These are phyloP conservation scores for Fusarium algeriense DNA, from an alignment of 2,329 filamentous ascomycete species.

Conservation along the genomic window DNA sequence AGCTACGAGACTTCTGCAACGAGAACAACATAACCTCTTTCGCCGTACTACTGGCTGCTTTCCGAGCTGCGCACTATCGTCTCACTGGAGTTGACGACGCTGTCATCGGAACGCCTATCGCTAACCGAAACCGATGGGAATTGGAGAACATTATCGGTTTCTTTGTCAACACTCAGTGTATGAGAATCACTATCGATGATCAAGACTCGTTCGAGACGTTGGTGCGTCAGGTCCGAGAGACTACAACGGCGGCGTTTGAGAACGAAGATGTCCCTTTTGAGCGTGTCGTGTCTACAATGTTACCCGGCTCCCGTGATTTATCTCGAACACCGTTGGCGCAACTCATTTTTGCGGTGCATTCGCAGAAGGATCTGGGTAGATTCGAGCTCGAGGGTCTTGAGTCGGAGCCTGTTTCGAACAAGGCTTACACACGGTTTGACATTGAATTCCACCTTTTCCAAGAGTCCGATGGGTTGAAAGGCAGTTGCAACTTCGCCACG, in stretches of 20 bases:
- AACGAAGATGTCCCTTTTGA: constrained; percentile 21
- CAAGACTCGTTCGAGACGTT: constrained; percentile 28
- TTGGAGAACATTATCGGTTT: constrained; percentile 41
- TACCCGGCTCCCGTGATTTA: neutral
- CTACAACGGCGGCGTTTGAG: neutral
- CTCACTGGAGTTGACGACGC: constrained; percentile 44
- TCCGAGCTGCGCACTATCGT: constrained; percentile 45
- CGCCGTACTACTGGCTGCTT: constrained; percentile 41
- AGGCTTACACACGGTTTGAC: constrained; percentile 37
- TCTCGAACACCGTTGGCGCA: constrained; percentile 15
- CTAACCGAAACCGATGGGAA: constrained; percentile 36
- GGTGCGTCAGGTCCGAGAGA: constrained; percentile 25
- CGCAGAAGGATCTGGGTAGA: constrained; percentile 36
- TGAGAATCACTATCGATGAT: constrained; percentile 36
- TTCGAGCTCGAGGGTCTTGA: constrained; percentile 36
- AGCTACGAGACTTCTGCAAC: constrained; percentile 22
- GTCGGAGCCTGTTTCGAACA: constrained; percentile 6
- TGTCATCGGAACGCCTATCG: constrained; percentile 36
- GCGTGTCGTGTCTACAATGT: constrained; percentile 6
- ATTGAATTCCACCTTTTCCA: constrained; percentile 46
- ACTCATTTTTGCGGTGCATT: constrained; percentile 23
- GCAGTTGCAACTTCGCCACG: constrained; percentile 32
- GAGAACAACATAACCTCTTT: constrained; percentile 15
- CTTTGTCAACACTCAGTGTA: constrained; percentile 47
- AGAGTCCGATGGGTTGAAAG: constrained; percentile 15